Evolutionary conservation across 148 eudicot species (phyloP).

Genomic region (Nepenthes gracilis): DNA sequence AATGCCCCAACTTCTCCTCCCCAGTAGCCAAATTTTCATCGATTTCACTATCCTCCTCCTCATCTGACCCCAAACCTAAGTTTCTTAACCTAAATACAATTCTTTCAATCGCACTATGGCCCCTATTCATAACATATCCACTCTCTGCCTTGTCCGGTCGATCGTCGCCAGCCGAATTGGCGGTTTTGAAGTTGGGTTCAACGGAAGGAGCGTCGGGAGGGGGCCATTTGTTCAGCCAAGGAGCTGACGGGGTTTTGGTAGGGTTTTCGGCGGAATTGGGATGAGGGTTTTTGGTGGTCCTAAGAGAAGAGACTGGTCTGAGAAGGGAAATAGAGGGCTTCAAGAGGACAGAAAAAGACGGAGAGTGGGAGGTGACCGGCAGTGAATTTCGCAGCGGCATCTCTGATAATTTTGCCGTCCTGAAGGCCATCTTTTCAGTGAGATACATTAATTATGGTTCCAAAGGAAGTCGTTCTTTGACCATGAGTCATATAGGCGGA

Average conservation of each 20-base stretch:
- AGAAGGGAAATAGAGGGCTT: slow-evolving; percentile 23
- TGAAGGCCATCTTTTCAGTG: slow-evolving; percentile 20
- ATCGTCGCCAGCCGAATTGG: slow-evolving; percentile 2
- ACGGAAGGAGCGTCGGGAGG: slow-evolving; percentile 13
- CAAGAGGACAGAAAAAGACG: slow-evolving; percentile 13
- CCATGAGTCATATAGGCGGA: background rate
- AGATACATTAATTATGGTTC: slow-evolving; percentile 10
- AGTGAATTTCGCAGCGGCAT: slow-evolving; percentile 21
- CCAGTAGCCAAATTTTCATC: slow-evolving; percentile 13
- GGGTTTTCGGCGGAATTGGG: slow-evolving; percentile 15
- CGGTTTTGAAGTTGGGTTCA: background rate
- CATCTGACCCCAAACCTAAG: slow-evolving; percentile 59
- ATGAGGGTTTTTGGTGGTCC: slow-evolving; percentile 22
- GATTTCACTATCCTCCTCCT: slow-evolving; percentile 23
- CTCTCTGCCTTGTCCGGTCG: slow-evolving; percentile 4
- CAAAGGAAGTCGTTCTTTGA: slow-evolving; percentile 5
- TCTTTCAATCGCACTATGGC: slow-evolving; percentile 55
- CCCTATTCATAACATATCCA: slow-evolving; percentile 8
- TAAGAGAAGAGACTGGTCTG: slow-evolving; percentile 36
- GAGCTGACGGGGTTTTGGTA: slow-evolving; percentile 23
- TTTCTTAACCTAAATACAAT: slow-evolving; percentile 75
- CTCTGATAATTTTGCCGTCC: slow-evolving; percentile 32
- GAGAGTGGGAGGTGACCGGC: slow-evolving; percentile 16
- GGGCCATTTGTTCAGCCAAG: slow-evolving; percentile 78
- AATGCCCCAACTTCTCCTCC: slow-evolving; percentile 75